Evolutionary conservation across 106 monocot species (phyloP).

Genomic region (Xerophyta viscosa): DNA sequence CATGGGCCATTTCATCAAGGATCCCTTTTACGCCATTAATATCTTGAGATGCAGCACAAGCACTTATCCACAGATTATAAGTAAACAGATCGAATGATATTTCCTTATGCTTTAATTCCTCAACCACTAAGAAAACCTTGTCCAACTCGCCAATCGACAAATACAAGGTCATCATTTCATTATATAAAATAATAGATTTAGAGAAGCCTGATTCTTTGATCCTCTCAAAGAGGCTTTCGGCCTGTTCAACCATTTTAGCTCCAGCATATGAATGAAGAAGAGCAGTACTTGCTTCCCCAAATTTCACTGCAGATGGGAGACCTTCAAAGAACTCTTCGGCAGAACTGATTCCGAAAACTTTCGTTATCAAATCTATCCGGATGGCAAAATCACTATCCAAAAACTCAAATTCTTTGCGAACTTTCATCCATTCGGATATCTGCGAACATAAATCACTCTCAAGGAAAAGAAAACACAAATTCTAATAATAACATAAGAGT

Average conservation of each 20-base stretch:
- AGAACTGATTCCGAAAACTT: slow-evolving; percentile 72
- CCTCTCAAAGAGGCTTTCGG: slow-evolving; percentile 61
- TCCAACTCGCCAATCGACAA: slow-evolving; percentile 75
- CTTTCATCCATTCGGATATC: slow-evolving; percentile 95
- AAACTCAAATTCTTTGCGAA: slow-evolving; percentile 50
- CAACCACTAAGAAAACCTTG: slow-evolving; percentile 49
- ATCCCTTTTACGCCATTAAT: slow-evolving; percentile 49
- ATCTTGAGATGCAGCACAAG: slow-evolving; percentile 54
- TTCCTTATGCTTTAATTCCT: slow-evolving; percentile 50
- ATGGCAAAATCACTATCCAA: slow-evolving; percentile 65
- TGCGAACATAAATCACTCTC: slow-evolving; percentile 32
- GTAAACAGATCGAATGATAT: slow-evolving; percentile 75
- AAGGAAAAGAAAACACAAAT: neutral
- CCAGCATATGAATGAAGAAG: slow-evolving; percentile 80
- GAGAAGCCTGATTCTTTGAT: slow-evolving; percentile 44
- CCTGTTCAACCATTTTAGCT: slow-evolving; percentile 57
- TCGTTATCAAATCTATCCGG: slow-evolving; percentile 75
- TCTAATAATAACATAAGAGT: too few species aligned
- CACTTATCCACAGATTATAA: slow-evolving; percentile 88
- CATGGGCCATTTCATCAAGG: slow-evolving; percentile 62
- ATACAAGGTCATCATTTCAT: slow-evolving; percentile 98
- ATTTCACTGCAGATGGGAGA: slow-evolving; percentile 58
- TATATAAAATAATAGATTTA: slow-evolving; percentile 37
- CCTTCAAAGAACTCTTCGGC: slow-evolving; percentile 93
- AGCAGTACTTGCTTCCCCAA: slow-evolving; percentile 58